Percentiles rank a stretch among this genome's conserved stretches.
These are phyloP conservation scores for Pestalotiopsis sp. DNA, from an alignment of 2,329 filamentous ascomycete genomes.

Conservation along the genomic window DNA sequence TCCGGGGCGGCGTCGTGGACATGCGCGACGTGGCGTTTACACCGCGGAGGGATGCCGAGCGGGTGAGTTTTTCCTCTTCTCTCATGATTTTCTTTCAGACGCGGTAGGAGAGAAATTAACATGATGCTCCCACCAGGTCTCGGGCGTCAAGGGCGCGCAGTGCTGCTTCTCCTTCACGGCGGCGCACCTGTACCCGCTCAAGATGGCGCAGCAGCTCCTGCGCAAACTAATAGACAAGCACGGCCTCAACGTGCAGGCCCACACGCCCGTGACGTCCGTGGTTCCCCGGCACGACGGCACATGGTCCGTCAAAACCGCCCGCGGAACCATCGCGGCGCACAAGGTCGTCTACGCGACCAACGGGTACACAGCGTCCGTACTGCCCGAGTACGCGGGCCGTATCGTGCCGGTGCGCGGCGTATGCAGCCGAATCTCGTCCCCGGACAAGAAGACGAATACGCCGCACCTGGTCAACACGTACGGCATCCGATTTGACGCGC, in stretches of 20 bases:
- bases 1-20: constrained; percentile 27
- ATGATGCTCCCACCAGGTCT: constrained; percentile 15
- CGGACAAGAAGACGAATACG: background rate
- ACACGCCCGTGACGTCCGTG: constrained; percentile 21
- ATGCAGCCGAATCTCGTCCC: constrained; percentile 14
- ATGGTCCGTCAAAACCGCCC: constrained; percentile 52
- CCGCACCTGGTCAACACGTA: constrained; percentile 11
- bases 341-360: constrained; percentile 42
- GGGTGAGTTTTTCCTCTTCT: constrained; percentile 20
- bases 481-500: background rate
- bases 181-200: constrained; percentile 21
- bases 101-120: background rate
- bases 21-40: constrained; percentile 32
- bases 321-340: constrained; percentile 54
- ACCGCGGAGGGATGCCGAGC: constrained; percentile 29
- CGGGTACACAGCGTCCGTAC: constrained; percentile 33
- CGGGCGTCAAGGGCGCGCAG: constrained; percentile 33
- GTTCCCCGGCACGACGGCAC: constrained; percentile 17
- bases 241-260: constrained; percentile 23
- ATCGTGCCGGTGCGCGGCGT: constrained; percentile 36
- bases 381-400: constrained; percentile 31
- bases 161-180: constrained; percentile 27
- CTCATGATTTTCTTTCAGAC: constrained; percentile 21
- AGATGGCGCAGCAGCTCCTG: constrained; percentile 20
- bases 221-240: constrained; percentile 3